Evolutionary conservation across 306 rosid species (phyloP).

Genomic region (Sicyos edulis): DNA sequence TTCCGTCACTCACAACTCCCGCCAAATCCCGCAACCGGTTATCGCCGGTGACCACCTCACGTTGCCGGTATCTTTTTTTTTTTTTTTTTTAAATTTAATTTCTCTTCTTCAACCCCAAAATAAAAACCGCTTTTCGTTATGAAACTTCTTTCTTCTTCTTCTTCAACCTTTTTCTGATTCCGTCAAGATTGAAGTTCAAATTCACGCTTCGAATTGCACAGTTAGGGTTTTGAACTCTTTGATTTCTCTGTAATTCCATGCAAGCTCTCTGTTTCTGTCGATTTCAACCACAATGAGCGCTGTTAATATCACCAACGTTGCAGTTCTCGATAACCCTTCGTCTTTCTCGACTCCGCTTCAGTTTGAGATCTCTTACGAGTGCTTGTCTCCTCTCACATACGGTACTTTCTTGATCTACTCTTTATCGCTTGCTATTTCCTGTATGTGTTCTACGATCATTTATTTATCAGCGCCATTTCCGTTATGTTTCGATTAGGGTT

Average conservation of each 20-base stretch:
- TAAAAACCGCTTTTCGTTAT: background rate
- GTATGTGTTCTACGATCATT: background rate
- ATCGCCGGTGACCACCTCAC: conserved; percentile 15
- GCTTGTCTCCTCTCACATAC: conserved; percentile 63
- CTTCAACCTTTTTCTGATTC: background rate
- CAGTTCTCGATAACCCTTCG: conserved; percentile 72
- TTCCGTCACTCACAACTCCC: conserved; percentile 22
- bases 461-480: background rate
- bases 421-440: background rate
- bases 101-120: background rate
- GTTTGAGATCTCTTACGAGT: conserved; percentile 89
- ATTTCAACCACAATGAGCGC: conserved; percentile 49
- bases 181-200: background rate
- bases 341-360: conserved; percentile 71
- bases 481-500: conserved; percentile 6
- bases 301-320: conserved; percentile 81
- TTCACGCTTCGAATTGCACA: background rate
- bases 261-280: conserved; percentile 3
- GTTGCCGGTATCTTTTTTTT: conserved; percentile 6
- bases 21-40: conserved; percentile 28
- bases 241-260: conserved; percentile 10
- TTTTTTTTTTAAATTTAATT: background rate
- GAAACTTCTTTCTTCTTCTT: background rate
- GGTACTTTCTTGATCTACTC: conserved; percentile 27
- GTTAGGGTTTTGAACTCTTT: background rate